Evolutionary conservation across 352 stramenopile species (phyloP).

Genomic region (Globisporangium rhizosaccharum): DNA sequence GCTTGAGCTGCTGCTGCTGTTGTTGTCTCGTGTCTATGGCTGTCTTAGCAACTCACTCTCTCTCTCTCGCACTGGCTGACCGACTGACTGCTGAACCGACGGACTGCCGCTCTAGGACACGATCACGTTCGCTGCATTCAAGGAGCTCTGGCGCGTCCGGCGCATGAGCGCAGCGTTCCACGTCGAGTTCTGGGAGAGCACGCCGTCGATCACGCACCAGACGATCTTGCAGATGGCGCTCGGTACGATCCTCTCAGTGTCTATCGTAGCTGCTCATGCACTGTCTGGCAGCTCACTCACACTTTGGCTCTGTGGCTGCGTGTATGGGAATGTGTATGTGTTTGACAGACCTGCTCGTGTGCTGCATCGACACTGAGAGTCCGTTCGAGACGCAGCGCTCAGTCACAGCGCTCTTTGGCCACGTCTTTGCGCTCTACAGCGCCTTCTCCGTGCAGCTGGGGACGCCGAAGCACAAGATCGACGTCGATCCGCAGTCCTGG

Average conservation of each 20-base stretch:
- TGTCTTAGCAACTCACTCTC: neutral
- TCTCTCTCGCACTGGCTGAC: neutral
- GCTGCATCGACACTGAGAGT: slow-evolving; percentile 23
- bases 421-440: slow-evolving; percentile 57
- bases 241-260: slow-evolving; percentile 11
- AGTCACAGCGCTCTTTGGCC: slow-evolving; percentile 28
- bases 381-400: slow-evolving; percentile 15
- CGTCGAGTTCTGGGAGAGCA: slow-evolving; percentile 76
- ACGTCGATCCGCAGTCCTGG: slow-evolving; percentile 42
- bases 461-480: slow-evolving; percentile 56
- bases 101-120: slow-evolving; percentile 11
- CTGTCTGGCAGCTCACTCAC: neutral
- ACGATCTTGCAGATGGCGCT: slow-evolving; percentile 50
- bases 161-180: slow-evolving; percentile 58
- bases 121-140: slow-evolving; percentile 36
- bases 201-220: slow-evolving; percentile 45
- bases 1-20: neutral
- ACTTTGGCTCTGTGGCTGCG: neutral
- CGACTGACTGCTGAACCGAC: neutral
- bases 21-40: neutral
- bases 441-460: slow-evolving; percentile 58
- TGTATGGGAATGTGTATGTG: neutral
- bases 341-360: slow-evolving; percentile 32
- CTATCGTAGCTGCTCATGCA: neutral
- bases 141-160: slow-evolving; percentile 36